These are phyloP conservation scores for Coprinellus micaceus DNA, from an alignment of 768 basidiomycete species.

Conservation along the genomic window DNA sequence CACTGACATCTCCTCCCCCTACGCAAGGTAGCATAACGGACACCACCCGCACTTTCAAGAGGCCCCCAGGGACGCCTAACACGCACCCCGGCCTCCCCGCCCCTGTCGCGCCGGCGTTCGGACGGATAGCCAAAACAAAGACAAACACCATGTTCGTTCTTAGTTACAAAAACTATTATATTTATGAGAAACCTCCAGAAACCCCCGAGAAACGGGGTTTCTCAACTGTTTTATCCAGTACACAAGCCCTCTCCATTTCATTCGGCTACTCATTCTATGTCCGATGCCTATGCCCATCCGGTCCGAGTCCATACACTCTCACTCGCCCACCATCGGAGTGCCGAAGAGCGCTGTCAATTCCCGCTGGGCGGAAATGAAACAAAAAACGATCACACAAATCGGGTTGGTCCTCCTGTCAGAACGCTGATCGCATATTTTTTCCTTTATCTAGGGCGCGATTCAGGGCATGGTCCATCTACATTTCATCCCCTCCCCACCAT, in stretches of 20 bases:
- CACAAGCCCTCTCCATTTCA: conserved; percentile 7
- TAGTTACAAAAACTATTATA: too few relatives aligned
- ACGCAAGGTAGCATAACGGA: too few relatives aligned
- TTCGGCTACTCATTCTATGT: conserved; percentile 4
- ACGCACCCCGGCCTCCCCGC: too few relatives aligned
- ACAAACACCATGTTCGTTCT: too few relatives aligned
- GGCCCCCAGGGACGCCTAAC: too few relatives aligned
- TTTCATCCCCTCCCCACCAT: neutral
- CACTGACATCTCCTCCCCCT: too few relatives aligned
- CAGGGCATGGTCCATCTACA: neutral
- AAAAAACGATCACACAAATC: neutral
- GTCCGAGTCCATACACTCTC: neutral
- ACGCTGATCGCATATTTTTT: neutral
- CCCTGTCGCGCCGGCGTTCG: too few relatives aligned
- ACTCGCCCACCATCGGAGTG: neutral
- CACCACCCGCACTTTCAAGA: too few relatives aligned
- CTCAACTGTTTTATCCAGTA: too few relatives aligned
- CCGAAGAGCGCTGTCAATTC: conserved; percentile 2
- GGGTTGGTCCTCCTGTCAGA: neutral
- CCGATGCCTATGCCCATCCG: neutral
- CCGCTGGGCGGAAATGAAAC: neutral
- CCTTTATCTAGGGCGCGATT: neutral
- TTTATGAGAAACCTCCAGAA: too few relatives aligned
- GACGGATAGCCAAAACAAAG: too few relatives aligned
- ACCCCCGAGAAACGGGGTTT: too few relatives aligned